These are phyloP conservation scores for Alliaria petiolata DNA, from an alignment of 345 rosid genomes.

Conservation along the genomic window DNA sequence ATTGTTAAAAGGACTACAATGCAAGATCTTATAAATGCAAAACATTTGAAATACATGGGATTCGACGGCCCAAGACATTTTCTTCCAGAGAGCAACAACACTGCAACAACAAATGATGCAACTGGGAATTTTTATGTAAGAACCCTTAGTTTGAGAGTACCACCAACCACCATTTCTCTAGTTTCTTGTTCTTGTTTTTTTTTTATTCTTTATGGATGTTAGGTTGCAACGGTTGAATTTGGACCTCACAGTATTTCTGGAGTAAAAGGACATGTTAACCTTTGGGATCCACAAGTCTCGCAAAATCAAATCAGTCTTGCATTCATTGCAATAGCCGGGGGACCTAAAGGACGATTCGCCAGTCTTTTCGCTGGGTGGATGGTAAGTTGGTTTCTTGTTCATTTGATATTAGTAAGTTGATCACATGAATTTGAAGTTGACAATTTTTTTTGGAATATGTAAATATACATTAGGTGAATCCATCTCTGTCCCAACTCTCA, in stretches of 20 bases:
- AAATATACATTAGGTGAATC: slow-evolving; percentile 9
- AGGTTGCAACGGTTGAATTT: not conserved
- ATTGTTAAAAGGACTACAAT: slow-evolving; percentile 1
- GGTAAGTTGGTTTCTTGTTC: not conserved
- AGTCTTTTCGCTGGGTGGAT: slow-evolving; percentile 14
- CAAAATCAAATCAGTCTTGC: slow-evolving; percentile 11
- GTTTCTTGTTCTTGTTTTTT: not conserved
- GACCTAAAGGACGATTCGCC: not conserved
- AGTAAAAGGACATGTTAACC: not conserved
- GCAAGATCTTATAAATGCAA: slow-evolving; percentile 3
- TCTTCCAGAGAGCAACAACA: not conserved
- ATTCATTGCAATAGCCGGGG: not conserved
- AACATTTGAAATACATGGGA: not conserved
- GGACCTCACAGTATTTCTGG: not conserved
- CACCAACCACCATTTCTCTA: not conserved
- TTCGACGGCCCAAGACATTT: not conserved
- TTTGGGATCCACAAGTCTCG: slow-evolving; percentile 2
- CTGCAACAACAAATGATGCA: too few species aligned
- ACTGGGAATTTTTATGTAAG: slow-evolving; percentile 5
- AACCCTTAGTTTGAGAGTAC: not conserved
- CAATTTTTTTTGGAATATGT: not conserved
- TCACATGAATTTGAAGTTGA: not conserved
- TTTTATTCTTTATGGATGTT: not conserved
- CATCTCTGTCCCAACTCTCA: not conserved
- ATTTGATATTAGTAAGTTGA: not conserved